phyloP scores from a whole-genome alignment of 2,329 filamentous ascomycete genomes.

The Curvularia hawaiiensis region DNA sequence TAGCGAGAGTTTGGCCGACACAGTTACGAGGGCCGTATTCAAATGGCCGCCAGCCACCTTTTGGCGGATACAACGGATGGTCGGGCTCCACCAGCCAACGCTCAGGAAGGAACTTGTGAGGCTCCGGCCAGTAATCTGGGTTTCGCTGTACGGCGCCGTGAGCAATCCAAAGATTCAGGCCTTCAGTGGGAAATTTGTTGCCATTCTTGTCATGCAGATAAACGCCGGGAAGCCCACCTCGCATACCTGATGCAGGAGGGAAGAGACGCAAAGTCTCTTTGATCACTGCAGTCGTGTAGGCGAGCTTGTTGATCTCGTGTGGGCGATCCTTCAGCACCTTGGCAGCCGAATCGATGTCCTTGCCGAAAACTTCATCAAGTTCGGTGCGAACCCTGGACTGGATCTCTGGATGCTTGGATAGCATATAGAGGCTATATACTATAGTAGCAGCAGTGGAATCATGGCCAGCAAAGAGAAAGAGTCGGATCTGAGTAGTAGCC shows the following conservation, averaged over 20 bases:
- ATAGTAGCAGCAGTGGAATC: constrained; percentile 44
- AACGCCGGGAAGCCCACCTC: constrained; percentile 18
- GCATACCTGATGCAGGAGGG: constrained; percentile 40
- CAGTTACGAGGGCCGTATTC: constrained; percentile 43
- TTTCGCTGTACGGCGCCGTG: constrained; percentile 25
- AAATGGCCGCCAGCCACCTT: constrained; percentile 44
- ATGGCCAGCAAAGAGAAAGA: constrained; percentile 42
- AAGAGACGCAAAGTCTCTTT: constrained; percentile 45
- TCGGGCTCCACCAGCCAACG: constrained; percentile 26
- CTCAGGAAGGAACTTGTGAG: constrained; percentile 32
- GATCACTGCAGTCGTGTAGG: constrained; percentile 42
- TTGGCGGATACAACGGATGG: constrained; percentile 19
- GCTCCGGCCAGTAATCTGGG: constrained; percentile 24
- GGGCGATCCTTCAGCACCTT: constrained; percentile 28
- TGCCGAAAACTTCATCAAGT: constrained; percentile 39
- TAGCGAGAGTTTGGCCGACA: constrained; percentile 28
- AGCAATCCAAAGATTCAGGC: constrained; percentile 21
- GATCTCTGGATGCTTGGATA: constrained; percentile 32
- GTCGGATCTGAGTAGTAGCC: constrained; percentile 6
- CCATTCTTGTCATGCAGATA: constrained; percentile 28
- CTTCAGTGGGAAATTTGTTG: constrained; percentile 27
- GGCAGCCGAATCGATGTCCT: constrained; percentile 13
- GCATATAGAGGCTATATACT: constrained; percentile 35
- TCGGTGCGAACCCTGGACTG: constrained; percentile 34
- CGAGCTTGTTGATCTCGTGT: constrained; percentile 35